A percentile compares a stretch with the other conserved stretches of the same genome.
Evolutionary conservation across 1,284 basidiomycete species (phyloP).

Genomic region (Ustilago crameri): DNA sequence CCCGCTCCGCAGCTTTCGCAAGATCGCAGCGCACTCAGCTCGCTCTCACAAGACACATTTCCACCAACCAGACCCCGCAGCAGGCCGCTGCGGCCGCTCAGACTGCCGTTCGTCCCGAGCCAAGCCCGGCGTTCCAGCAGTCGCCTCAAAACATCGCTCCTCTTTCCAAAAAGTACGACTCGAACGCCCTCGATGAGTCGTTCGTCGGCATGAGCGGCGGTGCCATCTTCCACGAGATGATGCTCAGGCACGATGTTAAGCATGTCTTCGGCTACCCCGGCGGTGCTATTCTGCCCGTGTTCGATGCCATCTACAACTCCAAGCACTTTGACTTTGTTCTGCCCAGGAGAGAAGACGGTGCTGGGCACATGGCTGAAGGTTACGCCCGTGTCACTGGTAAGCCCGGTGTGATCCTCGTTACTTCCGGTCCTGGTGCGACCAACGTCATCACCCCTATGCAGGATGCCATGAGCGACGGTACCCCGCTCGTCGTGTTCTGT

Average conservation of each 20-base stretch:
- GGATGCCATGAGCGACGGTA: constrained; percentile 92
- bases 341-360: constrained; percentile 96
- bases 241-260: constrained; percentile 94
- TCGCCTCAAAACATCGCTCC: constrained; percentile 42
- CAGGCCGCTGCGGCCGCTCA: constrained; percentile 52
- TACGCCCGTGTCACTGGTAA: constrained; percentile 98
- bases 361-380: constrained; percentile 98
- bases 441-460: constrained; percentile 99
- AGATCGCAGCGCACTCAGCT: constrained; percentile 38
- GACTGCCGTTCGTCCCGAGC: constrained; percentile 54
- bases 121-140: constrained; percentile 64
- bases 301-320: constrained; percentile 98
- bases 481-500: constrained; percentile 93
- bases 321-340: constrained; percentile 94
- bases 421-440: constrained; percentile 96
- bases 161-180: constrained; percentile 35
- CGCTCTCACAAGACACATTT: constrained; percentile 51
- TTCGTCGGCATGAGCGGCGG: constrained; percentile 96
- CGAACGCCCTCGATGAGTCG: constrained; percentile 67
- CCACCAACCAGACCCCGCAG: constrained; percentile 49
- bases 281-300: constrained; percentile 96
- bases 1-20: constrained; percentile 33
- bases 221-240: constrained; percentile 99
- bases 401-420: constrained; percentile 96
- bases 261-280: constrained; percentile 98